A percentile compares a stretch with the other conserved stretches of the same genome.
Conservation (phyloP, 768 basidiomycete species). For the Suillus placidus region DNA sequence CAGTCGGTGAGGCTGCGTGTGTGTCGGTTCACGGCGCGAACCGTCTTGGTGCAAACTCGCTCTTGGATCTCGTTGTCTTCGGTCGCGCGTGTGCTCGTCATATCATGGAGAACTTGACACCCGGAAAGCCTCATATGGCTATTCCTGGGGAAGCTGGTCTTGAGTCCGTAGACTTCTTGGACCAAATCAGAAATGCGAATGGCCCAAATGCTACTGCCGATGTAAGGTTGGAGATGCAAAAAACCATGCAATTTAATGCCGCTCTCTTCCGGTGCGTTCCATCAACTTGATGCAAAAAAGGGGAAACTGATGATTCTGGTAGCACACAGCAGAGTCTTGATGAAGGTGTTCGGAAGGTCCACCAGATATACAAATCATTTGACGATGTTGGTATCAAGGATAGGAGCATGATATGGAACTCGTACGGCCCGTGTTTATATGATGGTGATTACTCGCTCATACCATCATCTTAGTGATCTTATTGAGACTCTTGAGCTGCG, state of each 20-base stretch:
- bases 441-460: constrained; percentile 13
- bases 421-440: constrained; percentile 53
- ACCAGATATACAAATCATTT: constrained; percentile 84
- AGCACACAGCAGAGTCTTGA: constrained; percentile 89
- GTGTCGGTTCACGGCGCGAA: constrained; percentile 99
- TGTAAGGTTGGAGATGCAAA: constrained; percentile 95
- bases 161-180: constrained; percentile 82
- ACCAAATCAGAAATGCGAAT: constrained; percentile 80
- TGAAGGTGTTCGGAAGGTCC: constrained; percentile 88
- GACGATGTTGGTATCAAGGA: constrained; percentile 95
- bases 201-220: constrained; percentile 87
- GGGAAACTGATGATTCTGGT: constrained; percentile 14
- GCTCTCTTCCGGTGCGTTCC: constrained; percentile 84
- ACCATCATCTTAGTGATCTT: constrained; percentile 70
- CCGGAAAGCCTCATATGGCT: constrained; percentile 88
- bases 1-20: constrained; percentile 97
- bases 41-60: constrained; percentile 98
- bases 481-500: constrained; percentile 97
- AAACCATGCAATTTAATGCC: constrained; percentile 97
- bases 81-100: constrained; percentile 98
- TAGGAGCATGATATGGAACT: constrained; percentile 99
- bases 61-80: constrained; percentile 98
- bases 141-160: constrained; percentile 88
- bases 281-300: constrained; percentile 1
- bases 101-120: constrained; percentile 87